phyloP scores from a whole-genome alignment of 352 stramenopile genomes.

The Thalassiosira sp. region DNA sequence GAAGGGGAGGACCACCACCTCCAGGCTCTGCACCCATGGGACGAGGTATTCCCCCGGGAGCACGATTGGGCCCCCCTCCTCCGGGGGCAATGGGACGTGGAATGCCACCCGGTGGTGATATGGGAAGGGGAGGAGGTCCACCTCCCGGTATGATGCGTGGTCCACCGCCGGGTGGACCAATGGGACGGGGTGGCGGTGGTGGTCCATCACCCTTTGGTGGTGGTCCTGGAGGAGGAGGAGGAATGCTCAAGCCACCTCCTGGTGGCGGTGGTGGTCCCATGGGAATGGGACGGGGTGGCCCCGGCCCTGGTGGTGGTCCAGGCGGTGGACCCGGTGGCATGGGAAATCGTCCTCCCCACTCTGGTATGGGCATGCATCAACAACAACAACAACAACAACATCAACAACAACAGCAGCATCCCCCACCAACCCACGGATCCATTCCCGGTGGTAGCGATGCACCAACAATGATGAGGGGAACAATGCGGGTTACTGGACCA shows the following conservation, averaged over 20 bases:
- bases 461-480: too few species aligned
- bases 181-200: background rate
- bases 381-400: background rate
- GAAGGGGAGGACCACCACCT: slow-evolving; percentile 3
- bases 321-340: background rate
- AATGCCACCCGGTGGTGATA: background rate
- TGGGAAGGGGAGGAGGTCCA: background rate
- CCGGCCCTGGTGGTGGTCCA: background rate
- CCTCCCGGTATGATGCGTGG: background rate
- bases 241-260: background rate
- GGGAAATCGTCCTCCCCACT: background rate
- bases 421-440: too few species aligned
- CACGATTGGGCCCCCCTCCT: background rate
- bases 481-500: too few species aligned
- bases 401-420: too few species aligned
- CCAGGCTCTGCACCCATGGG: slow-evolving; percentile 3
- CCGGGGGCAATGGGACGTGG: background rate
- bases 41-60: background rate
- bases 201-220: background rate
- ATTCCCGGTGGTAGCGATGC: too few species aligned
- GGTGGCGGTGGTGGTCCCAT: background rate
- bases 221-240: background rate
- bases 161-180: background rate
- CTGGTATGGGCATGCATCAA: background rate
- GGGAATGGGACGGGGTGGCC: background rate